These are phyloP conservation scores for Ogataea ramenticola DNA, from an alignment of 805 yeast genomes.

Conservation along the genomic window DNA sequence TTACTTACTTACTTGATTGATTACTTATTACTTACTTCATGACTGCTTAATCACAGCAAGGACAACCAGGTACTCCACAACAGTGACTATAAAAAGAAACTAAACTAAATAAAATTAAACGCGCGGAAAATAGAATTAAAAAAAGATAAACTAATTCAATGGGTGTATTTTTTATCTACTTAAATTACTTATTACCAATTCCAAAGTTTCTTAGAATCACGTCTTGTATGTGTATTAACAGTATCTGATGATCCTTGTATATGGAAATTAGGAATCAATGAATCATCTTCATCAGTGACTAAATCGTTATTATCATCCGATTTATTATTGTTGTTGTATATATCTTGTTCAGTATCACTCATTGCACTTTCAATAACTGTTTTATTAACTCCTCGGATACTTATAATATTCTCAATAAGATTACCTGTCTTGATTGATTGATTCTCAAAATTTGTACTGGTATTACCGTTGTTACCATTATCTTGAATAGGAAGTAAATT, in stretches of 20 bases:
- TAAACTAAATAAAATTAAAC: no score
- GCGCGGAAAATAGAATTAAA: no score
- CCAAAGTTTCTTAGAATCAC: constrained; percentile 19
- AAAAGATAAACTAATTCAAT: no score
- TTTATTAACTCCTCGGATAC: constrained; percentile 76
- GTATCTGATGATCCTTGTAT: background rate
- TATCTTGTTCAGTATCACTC: constrained; percentile 30
- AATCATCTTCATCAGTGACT: constrained; percentile 2
- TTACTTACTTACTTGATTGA: no score
- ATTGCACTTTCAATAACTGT: constrained; percentile 70
- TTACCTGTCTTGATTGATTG: constrained; percentile 39
- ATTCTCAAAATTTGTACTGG: background rate
- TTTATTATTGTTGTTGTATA: constrained; percentile 1
- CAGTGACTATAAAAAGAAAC: no score
- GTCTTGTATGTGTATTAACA: constrained; percentile 1
- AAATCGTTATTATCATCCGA: no score
- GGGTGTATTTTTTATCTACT: no score
- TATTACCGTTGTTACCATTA: background rate
- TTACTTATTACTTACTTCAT: no score
- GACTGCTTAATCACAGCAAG: no score
- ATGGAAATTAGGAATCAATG: background rate
- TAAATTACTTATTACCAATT: constrained; percentile 12
- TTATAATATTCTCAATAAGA: constrained; percentile 75
- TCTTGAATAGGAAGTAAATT: background rate
- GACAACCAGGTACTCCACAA: no score